Percentiles rank a stretch among this genome's conserved stretches.
These are phyloP conservation scores for Saccharomycopsis fodiens DNA, from an alignment of 805 yeast genomes.

Conservation along the genomic window DNA sequence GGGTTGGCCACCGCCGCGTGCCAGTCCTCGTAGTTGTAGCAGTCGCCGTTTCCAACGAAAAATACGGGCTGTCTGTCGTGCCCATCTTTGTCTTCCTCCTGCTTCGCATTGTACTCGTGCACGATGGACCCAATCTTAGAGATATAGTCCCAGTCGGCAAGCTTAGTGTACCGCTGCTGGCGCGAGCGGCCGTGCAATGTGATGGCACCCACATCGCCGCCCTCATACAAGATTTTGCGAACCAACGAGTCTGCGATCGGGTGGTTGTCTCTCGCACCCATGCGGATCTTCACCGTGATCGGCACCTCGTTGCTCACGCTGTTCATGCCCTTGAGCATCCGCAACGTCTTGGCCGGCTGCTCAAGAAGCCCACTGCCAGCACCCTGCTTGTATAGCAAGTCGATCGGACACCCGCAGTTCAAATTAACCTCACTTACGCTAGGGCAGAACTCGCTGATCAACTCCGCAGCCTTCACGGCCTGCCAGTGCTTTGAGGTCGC, in stretches of 20 bases:
- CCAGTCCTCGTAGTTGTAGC: constrained; percentile 85
- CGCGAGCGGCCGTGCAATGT: constrained; percentile 95
- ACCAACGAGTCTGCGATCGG: constrained; percentile 83
- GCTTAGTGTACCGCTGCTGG: constrained; percentile 87
- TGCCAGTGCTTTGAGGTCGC: constrained; percentile 92
- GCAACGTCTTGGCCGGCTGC: constrained; percentile 70
- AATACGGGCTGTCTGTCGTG: constrained; percentile 54
- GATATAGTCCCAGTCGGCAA: constrained; percentile 91
- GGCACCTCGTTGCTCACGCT: constrained; percentile 87
- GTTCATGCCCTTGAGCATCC: constrained; percentile 83
- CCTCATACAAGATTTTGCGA: constrained; percentile 56
- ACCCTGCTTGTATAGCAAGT: constrained; percentile 86
- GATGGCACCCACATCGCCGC: constrained; percentile 76
- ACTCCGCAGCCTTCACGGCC: constrained; percentile 88
- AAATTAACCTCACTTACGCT: constrained; percentile 77
- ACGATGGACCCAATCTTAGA: constrained; percentile 64
- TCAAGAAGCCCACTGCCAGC: constrained; percentile 93
- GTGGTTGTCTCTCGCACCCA: constrained; percentile 78
- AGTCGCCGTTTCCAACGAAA: constrained; percentile 93
- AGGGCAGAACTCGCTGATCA: constrained; percentile 48
- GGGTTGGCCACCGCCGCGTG: constrained; percentile 50
- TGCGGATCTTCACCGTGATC: constrained; percentile 83
- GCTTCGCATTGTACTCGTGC: constrained; percentile 44
- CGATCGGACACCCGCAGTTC: constrained; percentile 98
- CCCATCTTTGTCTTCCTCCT: constrained; percentile 52